phyloP scores from a whole-genome alignment of 1,139 yeast genomes.

The Pichia sp. region DNA sequence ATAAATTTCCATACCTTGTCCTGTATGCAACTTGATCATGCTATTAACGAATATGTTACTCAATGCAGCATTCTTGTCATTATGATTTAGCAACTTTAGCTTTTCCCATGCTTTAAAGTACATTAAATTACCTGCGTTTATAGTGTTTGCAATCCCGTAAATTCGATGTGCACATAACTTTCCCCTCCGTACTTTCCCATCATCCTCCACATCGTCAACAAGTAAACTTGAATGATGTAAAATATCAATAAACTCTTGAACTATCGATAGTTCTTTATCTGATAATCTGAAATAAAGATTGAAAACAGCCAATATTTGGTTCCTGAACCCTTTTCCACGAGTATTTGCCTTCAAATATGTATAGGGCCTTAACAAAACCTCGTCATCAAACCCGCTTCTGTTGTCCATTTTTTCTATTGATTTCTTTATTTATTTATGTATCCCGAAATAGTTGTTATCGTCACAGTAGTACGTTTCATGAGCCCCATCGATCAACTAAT shows the following conservation, averaged over 20 bases:
- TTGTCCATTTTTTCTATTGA: not conserved
- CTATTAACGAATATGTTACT: conserved; percentile 53
- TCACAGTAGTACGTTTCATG: not conserved
- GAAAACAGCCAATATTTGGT: conserved; percentile 43
- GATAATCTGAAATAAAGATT: conserved; percentile 42
- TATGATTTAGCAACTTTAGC: conserved; percentile 28
- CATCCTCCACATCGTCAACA: conserved; percentile 86
- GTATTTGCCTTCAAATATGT: conserved; percentile 39
- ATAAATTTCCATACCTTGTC: conserved; percentile 82
- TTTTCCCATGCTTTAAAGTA: conserved; percentile 62
- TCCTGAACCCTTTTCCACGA: conserved; percentile 54
- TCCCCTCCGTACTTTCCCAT: conserved; percentile 65
- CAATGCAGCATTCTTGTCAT: conserved; percentile 15
- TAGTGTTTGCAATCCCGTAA: conserved; percentile 71
- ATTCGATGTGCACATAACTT: conserved; percentile 68
- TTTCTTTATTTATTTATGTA: too few relatives aligned
- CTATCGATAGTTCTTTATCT: conserved; percentile 28
- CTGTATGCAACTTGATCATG: conserved; percentile 71
- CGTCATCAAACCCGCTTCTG: not conserved
- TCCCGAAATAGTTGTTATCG: too few relatives aligned
- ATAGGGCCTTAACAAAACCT: conserved; percentile 35
- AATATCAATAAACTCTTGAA: conserved; percentile 44
- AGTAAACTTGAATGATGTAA: conserved; percentile 62
- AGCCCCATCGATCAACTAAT: not conserved
- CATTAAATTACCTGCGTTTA: conserved; percentile 78